These are phyloP conservation scores for Neonectria magnoliae DNA, from an alignment of 2,329 filamentous ascomycete genomes.

Conservation along the genomic window DNA sequence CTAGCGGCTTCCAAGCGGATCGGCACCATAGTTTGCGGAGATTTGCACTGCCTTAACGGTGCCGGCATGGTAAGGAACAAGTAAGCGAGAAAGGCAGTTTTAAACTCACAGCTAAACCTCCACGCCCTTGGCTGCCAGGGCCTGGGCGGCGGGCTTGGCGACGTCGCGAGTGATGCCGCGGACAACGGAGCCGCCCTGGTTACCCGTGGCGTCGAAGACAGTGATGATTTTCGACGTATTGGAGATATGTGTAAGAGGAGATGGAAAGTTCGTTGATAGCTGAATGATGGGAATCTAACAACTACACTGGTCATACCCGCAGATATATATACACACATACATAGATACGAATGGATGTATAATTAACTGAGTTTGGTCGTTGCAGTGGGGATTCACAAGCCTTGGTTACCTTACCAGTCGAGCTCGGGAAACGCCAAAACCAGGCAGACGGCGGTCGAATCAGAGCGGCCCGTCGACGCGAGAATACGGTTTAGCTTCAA, in stretches of 20 bases:
- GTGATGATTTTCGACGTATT: slow-evolving; percentile 52
- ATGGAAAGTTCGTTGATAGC: too few relatives aligned
- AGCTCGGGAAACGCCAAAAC: slow-evolving; percentile 40
- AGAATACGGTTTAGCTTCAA: slow-evolving; percentile 12
- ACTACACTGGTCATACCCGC: slow-evolving; percentile 48
- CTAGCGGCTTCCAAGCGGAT: too few relatives aligned
- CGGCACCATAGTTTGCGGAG: too few relatives aligned
- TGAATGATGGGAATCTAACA: not conserved
- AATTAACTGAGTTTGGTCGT: not conserved
- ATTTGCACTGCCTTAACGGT: too few relatives aligned
- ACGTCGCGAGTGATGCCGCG: slow-evolving; percentile 58
- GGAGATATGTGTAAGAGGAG: not conserved
- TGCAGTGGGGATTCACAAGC: slow-evolving; percentile 1
- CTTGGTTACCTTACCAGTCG: slow-evolving; percentile 15
- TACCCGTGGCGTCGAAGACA: slow-evolving; percentile 61
- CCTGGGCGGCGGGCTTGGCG: slow-evolving; percentile 51
- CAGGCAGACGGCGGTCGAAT: slow-evolving; percentile 2
- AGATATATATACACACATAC: not conserved
- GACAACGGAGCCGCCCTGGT: slow-evolving; percentile 61
- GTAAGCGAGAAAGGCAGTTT: too few relatives aligned
- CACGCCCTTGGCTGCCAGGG: slow-evolving; percentile 52
- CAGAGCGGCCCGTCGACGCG: not conserved
- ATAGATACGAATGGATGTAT: too few relatives aligned
- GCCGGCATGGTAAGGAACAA: too few relatives aligned
- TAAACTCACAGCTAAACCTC: slow-evolving; percentile 51